Base-by-base conservation (phyloP, 2,329 filamentous ascomycete species). In the Sphaerulina vaccinii region DNA sequence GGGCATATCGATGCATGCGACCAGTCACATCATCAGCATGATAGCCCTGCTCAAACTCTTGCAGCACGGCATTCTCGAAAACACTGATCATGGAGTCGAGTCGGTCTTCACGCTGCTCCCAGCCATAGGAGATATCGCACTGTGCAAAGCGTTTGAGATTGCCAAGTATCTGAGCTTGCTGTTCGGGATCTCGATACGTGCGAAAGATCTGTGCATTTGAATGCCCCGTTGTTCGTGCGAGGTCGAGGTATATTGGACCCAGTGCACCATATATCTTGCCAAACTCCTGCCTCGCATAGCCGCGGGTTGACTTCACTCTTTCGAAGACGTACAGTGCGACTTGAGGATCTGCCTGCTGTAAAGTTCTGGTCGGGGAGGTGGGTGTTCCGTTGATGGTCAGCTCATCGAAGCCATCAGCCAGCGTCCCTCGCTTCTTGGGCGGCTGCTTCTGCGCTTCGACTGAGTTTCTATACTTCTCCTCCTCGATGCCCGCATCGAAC, bases 31-130 rank as follows among this genome's bases (percentile, higher is more conserved):
- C 92, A 73, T 87, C 88, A 37, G 84, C 85, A 68, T 93, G 89
- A 60, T 95, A 95, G 3, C 90, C 93, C 59, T 93, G 87, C 70
- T 95, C 88, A 61, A 99, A 99, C 68, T 99, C 93, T 42, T 87
- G 82, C 45, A 96, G 73, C 3, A 95, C 91, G 3, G 91, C 90
- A 51, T 86, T 90, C 71, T 97, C 92, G 64, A 99, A 99, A 53
- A 93, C 85, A 32, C 80, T 80, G 59, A 86, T 82, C 80, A 95
- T 90, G 19, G 79, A 80, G 32, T 81, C 76, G 16, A 99, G 74
- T 65, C 86, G 88, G 56, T 87, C 83, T 62, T 87, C 82, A 37
- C 92, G 78, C 60, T 83, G 78, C 41, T 75, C 70, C 77, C 87
- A 91, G 1, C 90, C 91, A 51, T 86, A 75, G 0, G 88, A 79